Evolutionary conservation across 352 stramenopile genomes (phyloP).

Genomic region (Globisporangium sylvaticum): DNA sequence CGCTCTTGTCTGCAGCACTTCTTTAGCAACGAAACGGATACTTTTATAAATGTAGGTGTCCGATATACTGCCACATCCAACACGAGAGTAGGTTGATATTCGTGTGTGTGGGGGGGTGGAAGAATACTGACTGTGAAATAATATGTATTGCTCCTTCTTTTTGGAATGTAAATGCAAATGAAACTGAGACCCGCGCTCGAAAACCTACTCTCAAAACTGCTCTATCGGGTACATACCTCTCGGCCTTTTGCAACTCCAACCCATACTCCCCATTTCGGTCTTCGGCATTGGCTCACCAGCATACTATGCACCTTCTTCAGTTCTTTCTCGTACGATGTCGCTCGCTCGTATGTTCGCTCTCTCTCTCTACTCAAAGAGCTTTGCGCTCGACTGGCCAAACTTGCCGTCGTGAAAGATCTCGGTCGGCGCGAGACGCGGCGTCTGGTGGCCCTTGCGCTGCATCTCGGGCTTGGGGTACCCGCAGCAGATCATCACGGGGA

Average conservation of each 20-base stretch:
- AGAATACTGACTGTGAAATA: too few species aligned
- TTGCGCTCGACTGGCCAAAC: constrained; percentile 65
- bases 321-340: neutral
- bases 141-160: too few species aligned
- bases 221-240: neutral
- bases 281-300: neutral
- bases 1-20: neutral
- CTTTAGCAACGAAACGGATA: too few species aligned
- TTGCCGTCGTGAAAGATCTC: constrained; percentile 85
- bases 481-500: constrained; percentile 72
- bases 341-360: too few species aligned
- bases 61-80: too few species aligned
- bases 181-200: neutral
- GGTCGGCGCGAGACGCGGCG: constrained; percentile 46
- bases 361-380: constrained; percentile 33
- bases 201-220: neutral
- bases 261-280: neutral
- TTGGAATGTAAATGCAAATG: neutral
- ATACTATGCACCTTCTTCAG: neutral
- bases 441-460: constrained; percentile 13
- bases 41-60: too few species aligned
- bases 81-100: too few species aligned
- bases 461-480: constrained; percentile 44
- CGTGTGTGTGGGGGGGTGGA: too few species aligned
- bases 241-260: neutral